Base-by-base conservation (phyloP, 352 stramenopile genomes). In the Pythium vanterpoolii region DNA sequence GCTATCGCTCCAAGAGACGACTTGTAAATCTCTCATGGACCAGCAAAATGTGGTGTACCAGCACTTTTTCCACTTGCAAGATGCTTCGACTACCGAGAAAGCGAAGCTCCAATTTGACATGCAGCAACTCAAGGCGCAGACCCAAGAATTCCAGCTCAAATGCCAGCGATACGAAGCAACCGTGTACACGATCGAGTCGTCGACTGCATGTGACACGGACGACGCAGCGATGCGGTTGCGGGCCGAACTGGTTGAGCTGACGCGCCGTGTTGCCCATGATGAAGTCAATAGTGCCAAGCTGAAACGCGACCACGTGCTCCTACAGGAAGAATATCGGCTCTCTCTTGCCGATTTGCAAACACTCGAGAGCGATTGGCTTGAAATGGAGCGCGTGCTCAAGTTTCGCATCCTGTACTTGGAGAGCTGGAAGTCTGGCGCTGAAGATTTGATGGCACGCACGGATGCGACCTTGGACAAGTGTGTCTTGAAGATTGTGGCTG, bases 351-450 rank as follows among this genome's bases (percentile, higher is more conserved):
- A 77, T 19, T 42, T 56, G 1, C 48, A 64, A 36, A 16, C 28
- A 0, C 45, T 90, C 5, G 74, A 96, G 48, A 51, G 67, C 24
- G 86, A 96, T 47, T 90, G 92, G 73, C 67, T 95, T 5, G 86
- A 97, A 46, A 90, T 96, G 73, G 87, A 97, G 57, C 86, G 82
- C 34, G 75, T 81, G 26, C 76, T 97, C 13, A 96, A 97, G 57
- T 76, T 80, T 59, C 83, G 92, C 5, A 77, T 97, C 9, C 56
- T 97, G 33, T 97, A 97, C 56, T 71, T 98, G 10, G 93, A 98
- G 64, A 86, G 89, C 60, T 98, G 87, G 80, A 97, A 97, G 56
- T 60, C 80, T 31, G 79, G 79, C 0, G 82, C 84, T 1, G 76
- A 85, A 42, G 74, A 83, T 10, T 74, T 77, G 50, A 81, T 93